These are phyloP conservation scores for Phycomyces nitens DNA, from an alignment of 192 early-diverging fungal genomes.

Conservation along the genomic window DNA sequence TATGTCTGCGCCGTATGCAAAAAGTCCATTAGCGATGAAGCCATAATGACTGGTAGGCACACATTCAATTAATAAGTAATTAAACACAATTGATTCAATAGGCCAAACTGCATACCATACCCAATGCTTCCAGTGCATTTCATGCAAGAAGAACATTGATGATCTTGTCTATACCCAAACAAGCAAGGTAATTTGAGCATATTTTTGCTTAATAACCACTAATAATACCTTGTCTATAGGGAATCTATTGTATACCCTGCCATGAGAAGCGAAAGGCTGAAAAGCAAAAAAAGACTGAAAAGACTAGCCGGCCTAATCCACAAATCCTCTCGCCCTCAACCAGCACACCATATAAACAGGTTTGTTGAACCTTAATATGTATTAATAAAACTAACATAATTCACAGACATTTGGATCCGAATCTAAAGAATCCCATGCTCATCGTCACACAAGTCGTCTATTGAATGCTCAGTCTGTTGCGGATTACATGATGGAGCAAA, in stretches of 20 bases:
- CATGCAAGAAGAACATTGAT: slow-evolving; percentile 69
- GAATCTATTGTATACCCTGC: slow-evolving; percentile 74
- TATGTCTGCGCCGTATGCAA: slow-evolving; percentile 74
- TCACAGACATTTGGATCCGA: no score
- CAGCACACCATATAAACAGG: no score
- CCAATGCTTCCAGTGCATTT: slow-evolving; percentile 74
- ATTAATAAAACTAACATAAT: no score
- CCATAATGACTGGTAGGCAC: slow-evolving; percentile 69
- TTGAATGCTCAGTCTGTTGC: neutral
- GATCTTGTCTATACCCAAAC: slow-evolving; percentile 80
- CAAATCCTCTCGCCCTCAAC: no score
- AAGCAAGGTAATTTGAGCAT: slow-evolving; percentile 58
- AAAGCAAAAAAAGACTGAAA: slow-evolving; percentile 51
- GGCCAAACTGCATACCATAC: slow-evolving; percentile 76
- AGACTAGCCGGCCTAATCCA: slow-evolving; percentile 17
- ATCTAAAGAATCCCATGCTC: neutral
- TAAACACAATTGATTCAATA: slow-evolving; percentile 13
- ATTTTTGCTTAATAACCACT: no score
- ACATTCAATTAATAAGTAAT: neutral
- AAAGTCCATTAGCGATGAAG: slow-evolving; percentile 72
- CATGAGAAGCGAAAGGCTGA: slow-evolving; percentile 62
- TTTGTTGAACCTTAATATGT: no score
- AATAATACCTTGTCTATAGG: slow-evolving; percentile 39
- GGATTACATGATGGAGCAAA: slow-evolving; percentile 1
- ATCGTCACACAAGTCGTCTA: neutral